Conservation (phyloP, 2,329 filamentous ascomycete genomes). For the Trichoderma guizhouense region DNA sequence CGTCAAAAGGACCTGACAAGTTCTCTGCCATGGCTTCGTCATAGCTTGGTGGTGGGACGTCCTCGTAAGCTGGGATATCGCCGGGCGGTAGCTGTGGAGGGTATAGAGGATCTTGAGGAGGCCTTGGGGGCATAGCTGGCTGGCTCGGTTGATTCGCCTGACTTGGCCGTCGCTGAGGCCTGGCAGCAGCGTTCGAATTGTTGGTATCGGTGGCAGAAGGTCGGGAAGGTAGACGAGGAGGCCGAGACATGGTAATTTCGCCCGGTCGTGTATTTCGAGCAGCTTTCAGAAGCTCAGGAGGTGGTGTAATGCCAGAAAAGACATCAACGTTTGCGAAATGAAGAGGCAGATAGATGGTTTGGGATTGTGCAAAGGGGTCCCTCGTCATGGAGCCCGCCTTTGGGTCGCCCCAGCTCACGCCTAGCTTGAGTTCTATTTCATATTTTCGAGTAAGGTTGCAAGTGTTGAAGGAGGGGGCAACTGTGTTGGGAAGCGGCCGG, state of each 20-base stretch:
- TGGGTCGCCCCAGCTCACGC: constrained; percentile 69
- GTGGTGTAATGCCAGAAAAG: constrained; percentile 84
- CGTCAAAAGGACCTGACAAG: constrained; percentile 66
- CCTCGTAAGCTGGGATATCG: constrained; percentile 55
- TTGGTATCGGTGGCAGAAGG: constrained; percentile 27
- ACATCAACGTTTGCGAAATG: constrained; percentile 71
- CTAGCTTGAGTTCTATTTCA: constrained; percentile 77
- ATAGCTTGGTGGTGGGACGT: constrained; percentile 94
- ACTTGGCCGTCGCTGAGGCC: constrained; percentile 24
- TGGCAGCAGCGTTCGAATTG: constrained; percentile 20
- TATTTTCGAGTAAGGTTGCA: constrained; percentile 85
- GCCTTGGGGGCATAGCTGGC: constrained; percentile 28
- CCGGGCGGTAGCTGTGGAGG: constrained; percentile 51
- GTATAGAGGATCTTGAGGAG: constrained; percentile 50
- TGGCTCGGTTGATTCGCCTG: constrained; percentile 22
- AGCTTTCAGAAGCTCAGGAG: constrained; percentile 69
- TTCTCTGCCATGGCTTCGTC: constrained; percentile 86
- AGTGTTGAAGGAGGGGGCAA: constrained; percentile 81
- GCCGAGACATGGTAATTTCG: constrained; percentile 33
- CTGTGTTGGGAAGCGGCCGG: constrained; percentile 72
- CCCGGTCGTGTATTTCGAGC: constrained; percentile 36
- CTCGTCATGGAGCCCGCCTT: constrained; percentile 28
- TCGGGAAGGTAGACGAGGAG: constrained; percentile 37
- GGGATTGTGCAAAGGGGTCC: constrained; percentile 42
- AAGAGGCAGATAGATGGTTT: constrained; percentile 75